Base-by-base conservation (phyloP, 2,329 filamentous ascomycete genomes). In the Curvularia eragrostidis region DNA sequence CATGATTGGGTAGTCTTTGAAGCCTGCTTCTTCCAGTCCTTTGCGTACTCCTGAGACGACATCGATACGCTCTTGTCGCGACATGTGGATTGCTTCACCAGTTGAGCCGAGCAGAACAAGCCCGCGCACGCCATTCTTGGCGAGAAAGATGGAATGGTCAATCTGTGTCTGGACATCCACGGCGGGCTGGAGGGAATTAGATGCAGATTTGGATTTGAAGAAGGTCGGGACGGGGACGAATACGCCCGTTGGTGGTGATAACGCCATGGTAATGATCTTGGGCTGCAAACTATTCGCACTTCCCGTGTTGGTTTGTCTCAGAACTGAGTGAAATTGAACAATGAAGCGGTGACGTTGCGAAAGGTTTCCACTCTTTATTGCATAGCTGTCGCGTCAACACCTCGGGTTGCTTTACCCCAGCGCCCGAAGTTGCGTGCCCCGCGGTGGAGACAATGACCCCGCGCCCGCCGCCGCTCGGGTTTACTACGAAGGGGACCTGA, bases 101-200 rank as follows among this genome's bases (percentile, higher is more conserved):
- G 87, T 89, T 38, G 83, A 86, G 23, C 87, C 87, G 48, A 89
- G 82, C 39, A 89, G 78, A 10, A 89, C 85, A 24, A 89, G 78
- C 21, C 87, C 87, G 28, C 79, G 80, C 65, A 89, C 84, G 54
- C 87, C 87, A 62, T 82, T 81, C 51, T 81, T 79, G 36, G 86
- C 86, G 36, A 89, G 83, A 69, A 85, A 86, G 6, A 89, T 69
- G 9, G 81, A 81, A 78, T 89, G 86, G 26, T 80, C 78, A 23
- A 80, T 78, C 68, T 89, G 87, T 0, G 85, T 82, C 46, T 82
- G 78, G 57, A 86, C 75, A 66, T 89, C 87, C 49, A 89, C 77
- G 6, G 82, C 78, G 24, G 84, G 77, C 46, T 83, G 80, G 44
- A 81, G 71, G 6, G 79, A 65, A 46, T 80, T 75, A 58, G 80